These are phyloP conservation scores for Nyctanthes arbortristis DNA, from an alignment of 257 asterid species.

Conservation along the genomic window DNA sequence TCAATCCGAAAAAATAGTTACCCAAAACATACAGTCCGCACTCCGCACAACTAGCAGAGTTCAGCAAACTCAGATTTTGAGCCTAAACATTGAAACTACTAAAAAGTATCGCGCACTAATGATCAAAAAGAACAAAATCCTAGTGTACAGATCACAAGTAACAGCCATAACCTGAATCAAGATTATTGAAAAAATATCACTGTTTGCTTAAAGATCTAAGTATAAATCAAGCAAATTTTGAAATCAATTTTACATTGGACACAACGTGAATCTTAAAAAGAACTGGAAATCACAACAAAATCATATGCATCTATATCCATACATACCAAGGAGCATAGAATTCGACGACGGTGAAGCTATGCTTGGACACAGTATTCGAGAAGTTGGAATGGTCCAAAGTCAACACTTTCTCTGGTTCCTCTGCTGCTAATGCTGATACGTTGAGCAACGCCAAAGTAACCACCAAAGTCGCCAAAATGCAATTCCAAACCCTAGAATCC, in stretches of 20 bases:
- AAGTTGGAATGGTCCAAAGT: constrained; percentile 73
- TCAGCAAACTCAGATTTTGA: not conserved
- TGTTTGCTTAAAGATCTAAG: not conserved
- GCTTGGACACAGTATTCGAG: constrained; percentile 47
- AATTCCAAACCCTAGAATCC: constrained; percentile 43
- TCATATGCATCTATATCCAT: not conserved
- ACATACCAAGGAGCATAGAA: constrained; percentile 81
- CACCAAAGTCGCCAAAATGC: constrained; percentile 26
- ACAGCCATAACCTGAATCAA: not conserved
- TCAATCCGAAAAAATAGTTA: not conserved
- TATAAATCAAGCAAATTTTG: not conserved
- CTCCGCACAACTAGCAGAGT: not conserved
- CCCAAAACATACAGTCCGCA: not conserved
- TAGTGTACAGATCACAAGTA: not conserved
- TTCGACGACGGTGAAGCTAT: constrained; percentile 65
- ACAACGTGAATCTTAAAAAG: not conserved
- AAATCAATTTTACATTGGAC: not conserved
- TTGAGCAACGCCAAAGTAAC: constrained; percentile 28
- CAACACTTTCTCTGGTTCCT: constrained; percentile 53
- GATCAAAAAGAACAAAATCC: not conserved
- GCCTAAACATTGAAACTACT: not conserved
- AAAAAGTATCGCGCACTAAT: not conserved
- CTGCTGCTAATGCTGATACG: constrained; percentile 42
- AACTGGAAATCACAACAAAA: not conserved
- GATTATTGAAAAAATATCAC: not conserved